Conservation (phyloP, 768 basidiomycete genomes). For the Dioszegia hungarica region DNA sequence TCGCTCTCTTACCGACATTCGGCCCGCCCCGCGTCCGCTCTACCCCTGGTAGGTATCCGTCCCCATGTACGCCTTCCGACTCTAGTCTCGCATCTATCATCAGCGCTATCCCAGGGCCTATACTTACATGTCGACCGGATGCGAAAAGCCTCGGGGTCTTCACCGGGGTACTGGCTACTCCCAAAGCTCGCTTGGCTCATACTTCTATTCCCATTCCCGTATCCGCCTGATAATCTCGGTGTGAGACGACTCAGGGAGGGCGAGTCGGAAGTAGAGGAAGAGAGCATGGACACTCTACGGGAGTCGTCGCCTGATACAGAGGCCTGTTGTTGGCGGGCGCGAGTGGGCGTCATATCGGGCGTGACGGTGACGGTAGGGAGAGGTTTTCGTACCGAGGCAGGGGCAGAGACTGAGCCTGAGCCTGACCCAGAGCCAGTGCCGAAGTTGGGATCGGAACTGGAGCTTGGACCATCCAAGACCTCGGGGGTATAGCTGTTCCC, state of each 20-base stretch:
- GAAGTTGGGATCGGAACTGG: not conserved
- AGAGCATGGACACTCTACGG: constrained; percentile 4
- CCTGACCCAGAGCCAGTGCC: not conserved
- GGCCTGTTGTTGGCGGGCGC: not conserved
- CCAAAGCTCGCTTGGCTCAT: constrained; percentile 25
- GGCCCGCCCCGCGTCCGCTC: constrained; percentile 75
- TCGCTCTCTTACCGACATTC: constrained; percentile 39
- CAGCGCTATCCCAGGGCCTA: not conserved
- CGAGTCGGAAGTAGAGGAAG: constrained; percentile 7
- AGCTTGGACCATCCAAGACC: too few species aligned
- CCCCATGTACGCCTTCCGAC: constrained; percentile 80
- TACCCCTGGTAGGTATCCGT: constrained; percentile 88
- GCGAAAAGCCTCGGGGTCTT: constrained; percentile 49
- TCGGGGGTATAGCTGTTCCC: too few species aligned
- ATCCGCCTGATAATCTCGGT: not conserved
- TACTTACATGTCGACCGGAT: constrained; percentile 49
- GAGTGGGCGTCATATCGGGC: constrained; percentile 7
- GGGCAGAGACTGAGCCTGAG: not conserved
- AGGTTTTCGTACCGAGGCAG: not conserved
- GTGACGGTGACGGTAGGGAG: constrained; percentile 17
- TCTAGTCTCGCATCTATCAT: constrained; percentile 71
- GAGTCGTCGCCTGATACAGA: not conserved
- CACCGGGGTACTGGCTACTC: constrained; percentile 41
- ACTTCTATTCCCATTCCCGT: not conserved
- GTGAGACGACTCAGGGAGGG: not conserved